A percentile compares a stretch with the other conserved stretches of the same genome.
phyloP scores from a whole-genome alignment of 2,329 filamentous ascomycete genomes.

The Cordyceps cateniannulata region DNA sequence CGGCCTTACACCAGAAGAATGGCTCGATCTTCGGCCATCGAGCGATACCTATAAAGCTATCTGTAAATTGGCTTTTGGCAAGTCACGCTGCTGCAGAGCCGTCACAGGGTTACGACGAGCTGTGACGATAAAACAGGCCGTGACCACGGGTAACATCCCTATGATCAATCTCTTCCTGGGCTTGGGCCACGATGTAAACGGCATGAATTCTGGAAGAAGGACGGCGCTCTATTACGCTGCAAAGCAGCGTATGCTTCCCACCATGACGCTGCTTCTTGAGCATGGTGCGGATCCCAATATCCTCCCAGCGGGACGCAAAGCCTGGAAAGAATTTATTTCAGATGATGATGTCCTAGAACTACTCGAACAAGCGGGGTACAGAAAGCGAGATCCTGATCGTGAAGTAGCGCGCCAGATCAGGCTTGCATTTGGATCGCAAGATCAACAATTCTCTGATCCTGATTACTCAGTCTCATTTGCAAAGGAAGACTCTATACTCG shows the following conservation, averaged over 20 bases:
- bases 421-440: too few relatives aligned
- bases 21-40: not conserved
- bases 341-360: not conserved
- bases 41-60: conserved; percentile 18
- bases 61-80: conserved; percentile 21
- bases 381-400: too few relatives aligned
- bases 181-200: conserved; percentile 20
- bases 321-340: not conserved
- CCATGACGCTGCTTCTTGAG: conserved; percentile 16
- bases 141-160: not conserved
- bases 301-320: not conserved
- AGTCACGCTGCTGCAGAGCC: conserved; percentile 23
- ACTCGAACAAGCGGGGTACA: not conserved
- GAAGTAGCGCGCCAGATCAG: too few relatives aligned
- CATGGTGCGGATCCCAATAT: not conserved
- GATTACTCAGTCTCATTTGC: too few relatives aligned
- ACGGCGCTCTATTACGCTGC: conserved; percentile 23
- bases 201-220: conserved; percentile 19
- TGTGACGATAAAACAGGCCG: conserved; percentile 20
- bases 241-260: conserved; percentile 18
- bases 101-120: conserved; percentile 21
- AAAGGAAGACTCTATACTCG: too few relatives aligned
- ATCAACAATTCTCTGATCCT: too few relatives aligned
- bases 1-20: not conserved
- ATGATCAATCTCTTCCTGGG: not conserved